These are phyloP conservation scores for Cutaneotrichosporon sp. DNA, from an alignment of 1,284 basidiomycete genomes.

Conservation along the genomic window DNA sequence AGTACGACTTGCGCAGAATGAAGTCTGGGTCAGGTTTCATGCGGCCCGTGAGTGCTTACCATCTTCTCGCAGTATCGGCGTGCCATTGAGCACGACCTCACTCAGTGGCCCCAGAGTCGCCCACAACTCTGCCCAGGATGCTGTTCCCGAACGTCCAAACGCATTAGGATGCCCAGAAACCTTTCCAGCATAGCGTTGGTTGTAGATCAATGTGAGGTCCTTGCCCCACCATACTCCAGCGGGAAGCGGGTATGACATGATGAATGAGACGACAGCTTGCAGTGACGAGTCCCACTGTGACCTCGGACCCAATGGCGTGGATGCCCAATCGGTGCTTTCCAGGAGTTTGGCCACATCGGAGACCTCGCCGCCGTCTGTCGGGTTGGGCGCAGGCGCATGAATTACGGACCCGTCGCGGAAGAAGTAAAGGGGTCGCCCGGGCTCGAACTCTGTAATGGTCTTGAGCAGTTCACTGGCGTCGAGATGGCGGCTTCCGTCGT, in stretches of 20 bases:
- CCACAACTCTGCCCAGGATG: slow-evolving; percentile 46
- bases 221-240: slow-evolving; percentile 45
- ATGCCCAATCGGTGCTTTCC: slow-evolving; percentile 38
- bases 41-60: too few species aligned
- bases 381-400: background rate
- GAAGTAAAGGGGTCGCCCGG: slow-evolving; percentile 1
- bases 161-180: slow-evolving; percentile 36
- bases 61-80: slow-evolving; percentile 40
- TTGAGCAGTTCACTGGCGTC: background rate
- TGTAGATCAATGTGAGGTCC: slow-evolving; percentile 45
- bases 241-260: slow-evolving; percentile 39
- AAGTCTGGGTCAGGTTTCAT: too few species aligned
- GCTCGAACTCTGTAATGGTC: background rate
- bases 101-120: slow-evolving; percentile 36
- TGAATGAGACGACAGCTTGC: slow-evolving; percentile 21
- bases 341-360: slow-evolving; percentile 32
- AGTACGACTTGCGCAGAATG: slow-evolving; percentile 9
- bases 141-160: slow-evolving; percentile 40
- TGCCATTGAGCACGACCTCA: slow-evolving; percentile 38
- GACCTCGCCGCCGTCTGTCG: slow-evolving; percentile 9
- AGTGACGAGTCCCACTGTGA: slow-evolving; percentile 26
- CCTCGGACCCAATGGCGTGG: slow-evolving; percentile 37
- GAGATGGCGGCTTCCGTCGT: background rate
- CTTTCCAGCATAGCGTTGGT: slow-evolving; percentile 35
- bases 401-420: slow-evolving; percentile 4